Evolutionary conservation across 192 early-diverging fungal species (phyloP).

Genomic region (Coemansia sp.): DNA sequence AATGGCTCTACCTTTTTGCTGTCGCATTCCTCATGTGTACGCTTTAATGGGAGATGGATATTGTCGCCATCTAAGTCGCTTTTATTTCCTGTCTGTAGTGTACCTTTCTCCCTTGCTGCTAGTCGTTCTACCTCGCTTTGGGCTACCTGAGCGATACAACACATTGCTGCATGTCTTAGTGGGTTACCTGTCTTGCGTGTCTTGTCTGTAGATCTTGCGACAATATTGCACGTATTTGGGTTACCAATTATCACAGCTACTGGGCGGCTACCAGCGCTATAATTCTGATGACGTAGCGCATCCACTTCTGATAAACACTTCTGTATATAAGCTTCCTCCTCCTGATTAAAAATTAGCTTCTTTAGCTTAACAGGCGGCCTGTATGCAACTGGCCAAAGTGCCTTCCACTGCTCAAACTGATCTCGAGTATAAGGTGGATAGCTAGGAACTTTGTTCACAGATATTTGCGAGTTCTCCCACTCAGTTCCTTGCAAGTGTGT

Average conservation of each 20-base stretch:
- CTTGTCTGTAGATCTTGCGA: slow-evolving; percentile 57
- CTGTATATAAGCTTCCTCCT: slow-evolving; percentile 28
- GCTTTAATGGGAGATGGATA: slow-evolving; percentile 13
- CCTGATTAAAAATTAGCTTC: neutral
- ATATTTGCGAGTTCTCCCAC: slow-evolving; percentile 17
- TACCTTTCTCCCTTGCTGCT: neutral
- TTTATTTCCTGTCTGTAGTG: neutral
- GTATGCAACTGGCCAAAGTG: slow-evolving; percentile 79
- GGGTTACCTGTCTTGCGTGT: slow-evolving; percentile 59
- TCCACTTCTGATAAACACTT: neutral
- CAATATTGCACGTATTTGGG: slow-evolving; percentile 46
- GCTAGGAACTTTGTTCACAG: slow-evolving; percentile 52
- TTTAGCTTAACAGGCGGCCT: slow-evolving; percentile 43
- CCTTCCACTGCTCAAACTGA: slow-evolving; percentile 79
- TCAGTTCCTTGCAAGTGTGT: slow-evolving; percentile 13
- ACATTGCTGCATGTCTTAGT: slow-evolving; percentile 77
- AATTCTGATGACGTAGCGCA: neutral
- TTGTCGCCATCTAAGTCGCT: neutral
- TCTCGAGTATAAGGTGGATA: slow-evolving; percentile 63
- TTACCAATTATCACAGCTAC: slow-evolving; percentile 43
- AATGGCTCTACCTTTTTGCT: neutral
- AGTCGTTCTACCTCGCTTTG: slow-evolving; percentile 51
- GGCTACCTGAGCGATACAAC: slow-evolving; percentile 69
- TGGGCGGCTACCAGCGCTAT: neutral
- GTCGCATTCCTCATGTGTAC: slow-evolving; percentile 2